Percentiles rank a stretch among this genome's conserved stretches.
These are phyloP conservation scores for Solanum ahanhuiri DNA, from an alignment of 257 asterid species.

Conservation along the genomic window DNA sequence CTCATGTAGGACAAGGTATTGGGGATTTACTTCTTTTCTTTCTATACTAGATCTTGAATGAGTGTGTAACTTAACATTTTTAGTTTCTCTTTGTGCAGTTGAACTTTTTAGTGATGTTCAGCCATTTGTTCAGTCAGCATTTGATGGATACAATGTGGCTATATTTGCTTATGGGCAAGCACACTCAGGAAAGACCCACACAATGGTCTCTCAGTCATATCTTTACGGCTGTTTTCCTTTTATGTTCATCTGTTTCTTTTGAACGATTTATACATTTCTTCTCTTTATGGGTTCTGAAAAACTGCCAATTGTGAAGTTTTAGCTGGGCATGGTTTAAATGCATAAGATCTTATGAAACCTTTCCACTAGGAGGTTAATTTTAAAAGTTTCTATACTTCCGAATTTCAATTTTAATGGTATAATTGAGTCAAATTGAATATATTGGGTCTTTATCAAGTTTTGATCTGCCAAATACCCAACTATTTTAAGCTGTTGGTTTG, in stretches of 20 bases:
- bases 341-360: neutral
- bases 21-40: neutral
- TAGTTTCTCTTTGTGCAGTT: slow-evolving; percentile 46
- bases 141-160: slow-evolving; percentile 90
- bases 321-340: neutral
- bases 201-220: slow-evolving; percentile 62
- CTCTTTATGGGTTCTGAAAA: neutral
- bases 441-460: neutral
- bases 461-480: neutral
- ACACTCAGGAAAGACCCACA: slow-evolving; percentile 81
- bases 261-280: neutral
- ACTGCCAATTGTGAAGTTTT: neutral
- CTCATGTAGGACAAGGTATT: slow-evolving; percentile 95
- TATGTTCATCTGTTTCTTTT: neutral
- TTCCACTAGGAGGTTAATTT: neutral
- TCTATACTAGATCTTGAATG: slow-evolving; percentile 9
- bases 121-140: slow-evolving; percentile 98
- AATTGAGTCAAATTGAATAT: neutral
- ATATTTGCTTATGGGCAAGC: slow-evolving; percentile 85
- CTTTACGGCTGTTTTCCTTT: slow-evolving; percentile 5
- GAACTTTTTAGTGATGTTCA: slow-evolving; percentile 87
- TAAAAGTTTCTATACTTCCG: neutral
- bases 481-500: neutral
- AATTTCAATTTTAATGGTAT: neutral
- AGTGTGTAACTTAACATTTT: slow-evolving; percentile 16